Base-by-base conservation (phyloP, 2,329 filamentous ascomycete genomes). In the Fusarium sp. region DNA sequence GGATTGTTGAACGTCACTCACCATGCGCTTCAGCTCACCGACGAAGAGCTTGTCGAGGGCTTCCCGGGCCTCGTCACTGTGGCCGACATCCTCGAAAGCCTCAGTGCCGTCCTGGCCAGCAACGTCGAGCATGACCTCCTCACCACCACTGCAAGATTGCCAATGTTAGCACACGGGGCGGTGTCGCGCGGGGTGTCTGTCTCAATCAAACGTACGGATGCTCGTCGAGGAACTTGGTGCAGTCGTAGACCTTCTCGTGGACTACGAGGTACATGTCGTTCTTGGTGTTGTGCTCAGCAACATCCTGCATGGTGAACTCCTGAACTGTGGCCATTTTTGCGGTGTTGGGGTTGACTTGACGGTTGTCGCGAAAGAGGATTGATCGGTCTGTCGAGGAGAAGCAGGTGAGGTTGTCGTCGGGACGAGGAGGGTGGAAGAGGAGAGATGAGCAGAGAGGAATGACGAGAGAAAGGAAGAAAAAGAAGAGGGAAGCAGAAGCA, bases 51-150 rank as follows among this genome's bases (percentile, higher is more conserved):
- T 88, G 31, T 91, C 89, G 62, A 99, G 89, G 73, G 97, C 95
- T 85, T 98, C 95, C 73, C 96, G 91, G 73, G 96, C 96, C 86
- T 99, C 96, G 82, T 99, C 96, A 77, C 92, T 96, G 91, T 99
- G 96, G 79, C 96, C 96, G 77, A 99, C 96, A 83, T 99, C 96
- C 85, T 99, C 96, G 80, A 99, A 99, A 68, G 96, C 95, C 84
- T 98, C 96, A 76, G 95, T 97, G 77, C 92, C 91, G 82, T 99
- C 96, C 84, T 97, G 94, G 74, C 96, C 96, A 77, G 87, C 96
- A 71, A 98, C 94, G 75, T 99, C 96, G 74, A 99, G 91, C 70
- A 99, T 85, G 75, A 99, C 96, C 85, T 99, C 96, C 84, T 99
- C 96, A 84, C 96, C 96, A 85, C 96, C 96, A 76, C 96, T 98